A percentile compares a stretch with the other conserved stretches of the same genome.
phyloP scores from a whole-genome alignment of 257 asterid genomes.

The Lithospermum erythrorhizon region DNA sequence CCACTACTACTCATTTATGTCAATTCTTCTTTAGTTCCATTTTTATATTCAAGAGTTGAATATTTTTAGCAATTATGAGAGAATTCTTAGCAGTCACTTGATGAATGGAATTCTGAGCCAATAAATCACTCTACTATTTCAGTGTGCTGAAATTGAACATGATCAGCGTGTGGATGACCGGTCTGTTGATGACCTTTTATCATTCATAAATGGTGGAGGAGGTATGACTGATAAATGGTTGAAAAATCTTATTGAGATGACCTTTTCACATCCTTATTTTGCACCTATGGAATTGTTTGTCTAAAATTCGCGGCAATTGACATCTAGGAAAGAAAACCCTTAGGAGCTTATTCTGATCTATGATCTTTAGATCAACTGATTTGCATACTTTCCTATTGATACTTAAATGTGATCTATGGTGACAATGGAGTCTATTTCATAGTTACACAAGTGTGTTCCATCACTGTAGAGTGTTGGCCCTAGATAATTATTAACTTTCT shows the following conservation, averaged over 20 bases:
- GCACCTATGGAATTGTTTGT: neutral
- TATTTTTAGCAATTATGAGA: neutral
- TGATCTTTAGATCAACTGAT: neutral
- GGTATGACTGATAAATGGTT: constrained; percentile 16
- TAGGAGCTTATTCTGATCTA: too few relatives aligned
- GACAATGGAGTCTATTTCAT: neutral
- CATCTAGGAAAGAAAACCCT: neutral
- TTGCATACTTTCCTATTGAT: neutral
- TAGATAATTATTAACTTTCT: too few relatives aligned
- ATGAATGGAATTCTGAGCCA: neutral
- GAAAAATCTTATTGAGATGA: neutral
- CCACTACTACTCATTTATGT: neutral
- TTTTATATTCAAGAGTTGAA: too few relatives aligned
- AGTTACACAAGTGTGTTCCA: neutral
- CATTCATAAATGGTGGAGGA: constrained; percentile 38
- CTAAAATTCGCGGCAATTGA: neutral
- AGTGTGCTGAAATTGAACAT: constrained; percentile 34
- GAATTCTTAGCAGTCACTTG: neutral
- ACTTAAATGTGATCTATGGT: neutral
- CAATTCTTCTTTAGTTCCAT: neutral
- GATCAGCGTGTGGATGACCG: constrained; percentile 33
- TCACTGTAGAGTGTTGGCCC: neutral
- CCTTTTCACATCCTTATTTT: neutral
- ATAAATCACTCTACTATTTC: constrained; percentile 7
- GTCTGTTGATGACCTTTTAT: constrained; percentile 36